These are phyloP conservation scores for Torulaspora maleeae DNA, from an alignment of 805 yeast species.

Conservation along the genomic window DNA sequence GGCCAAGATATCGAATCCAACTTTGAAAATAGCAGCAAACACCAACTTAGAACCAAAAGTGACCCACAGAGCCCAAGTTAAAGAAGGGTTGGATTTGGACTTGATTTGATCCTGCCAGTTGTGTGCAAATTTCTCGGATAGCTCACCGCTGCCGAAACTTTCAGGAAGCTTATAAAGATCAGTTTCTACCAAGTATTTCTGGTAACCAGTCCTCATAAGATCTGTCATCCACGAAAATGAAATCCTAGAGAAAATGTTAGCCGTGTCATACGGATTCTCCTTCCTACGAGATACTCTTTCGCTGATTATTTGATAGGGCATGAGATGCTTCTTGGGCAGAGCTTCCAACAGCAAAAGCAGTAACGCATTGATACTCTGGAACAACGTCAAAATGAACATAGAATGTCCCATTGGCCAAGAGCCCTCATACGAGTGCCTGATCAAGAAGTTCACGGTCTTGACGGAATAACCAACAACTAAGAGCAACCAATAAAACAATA, in stretches of 20 bases:
- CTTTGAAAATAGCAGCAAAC: slow-evolving; percentile 68
- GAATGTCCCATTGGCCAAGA: slow-evolving; percentile 27
- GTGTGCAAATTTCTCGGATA: slow-evolving; percentile 46
- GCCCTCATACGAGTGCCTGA: slow-evolving; percentile 35
- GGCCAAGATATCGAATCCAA: slow-evolving; percentile 70
- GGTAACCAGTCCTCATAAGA: slow-evolving; percentile 73
- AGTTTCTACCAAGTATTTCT: slow-evolving; percentile 45
- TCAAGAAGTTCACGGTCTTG: slow-evolving; percentile 39
- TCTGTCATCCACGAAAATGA: slow-evolving; percentile 91
- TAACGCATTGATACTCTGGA: slow-evolving; percentile 33
- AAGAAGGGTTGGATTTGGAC: slow-evolving; percentile 43
- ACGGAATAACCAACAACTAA: slow-evolving; percentile 45
- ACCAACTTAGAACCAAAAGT: slow-evolving; percentile 73
- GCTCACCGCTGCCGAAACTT: slow-evolving; percentile 51
- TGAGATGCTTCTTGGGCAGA: slow-evolving; percentile 38
- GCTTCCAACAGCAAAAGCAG: slow-evolving; percentile 37
- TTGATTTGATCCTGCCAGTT: slow-evolving; percentile 60
- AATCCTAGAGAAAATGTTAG: slow-evolving; percentile 66
- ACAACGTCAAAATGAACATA: slow-evolving; percentile 32
- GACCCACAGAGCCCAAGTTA: slow-evolving; percentile 54
- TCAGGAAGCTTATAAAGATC: slow-evolving; percentile 81
- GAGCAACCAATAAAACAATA: slow-evolving; percentile 74
- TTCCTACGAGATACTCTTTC: slow-evolving; percentile 31
- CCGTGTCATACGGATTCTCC: slow-evolving; percentile 39
- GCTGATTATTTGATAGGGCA: slow-evolving; percentile 41